Evolutionary conservation across 305 asterid species (phyloP).

Genomic region (Fraxinus albicans): DNA sequence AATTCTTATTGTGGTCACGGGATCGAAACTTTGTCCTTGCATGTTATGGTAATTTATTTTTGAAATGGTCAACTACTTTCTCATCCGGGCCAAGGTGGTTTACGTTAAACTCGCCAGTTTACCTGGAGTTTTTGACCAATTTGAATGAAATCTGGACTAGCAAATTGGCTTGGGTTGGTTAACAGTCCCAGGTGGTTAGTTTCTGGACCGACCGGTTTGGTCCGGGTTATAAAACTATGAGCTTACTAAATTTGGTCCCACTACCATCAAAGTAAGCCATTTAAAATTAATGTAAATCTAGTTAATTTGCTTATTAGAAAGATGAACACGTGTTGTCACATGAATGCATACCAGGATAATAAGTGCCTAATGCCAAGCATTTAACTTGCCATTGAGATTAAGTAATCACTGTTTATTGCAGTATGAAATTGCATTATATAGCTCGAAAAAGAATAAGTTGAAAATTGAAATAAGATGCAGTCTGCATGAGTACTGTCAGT

Average conservation of each 20-base stretch:
- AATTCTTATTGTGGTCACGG: neutral
- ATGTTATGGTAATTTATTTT: neutral
- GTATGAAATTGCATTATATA: neutral
- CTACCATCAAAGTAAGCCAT: neutral
- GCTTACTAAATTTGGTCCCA: neutral
- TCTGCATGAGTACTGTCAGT: neutral
- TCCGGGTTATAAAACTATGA: neutral
- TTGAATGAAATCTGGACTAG: neutral
- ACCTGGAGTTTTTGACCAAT: neutral
- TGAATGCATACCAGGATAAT: neutral
- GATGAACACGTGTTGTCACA: neutral
- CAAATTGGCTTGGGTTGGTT: neutral
- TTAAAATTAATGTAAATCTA: neutral
- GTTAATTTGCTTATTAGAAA: conserved; percentile 3
- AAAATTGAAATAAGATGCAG: neutral
- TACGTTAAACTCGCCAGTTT: neutral
- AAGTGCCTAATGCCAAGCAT: neutral
- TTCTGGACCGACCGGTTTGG: neutral
- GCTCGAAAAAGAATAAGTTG: neutral
- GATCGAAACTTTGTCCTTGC: neutral
- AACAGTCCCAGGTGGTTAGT: neutral
- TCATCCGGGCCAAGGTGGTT: neutral
- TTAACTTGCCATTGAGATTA: neutral
- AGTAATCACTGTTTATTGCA: neutral
- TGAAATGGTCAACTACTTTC: neutral